Evolutionary conservation across 148 eudicot genomes (phyloP).

Genomic region (Silene uniflora): DNA sequence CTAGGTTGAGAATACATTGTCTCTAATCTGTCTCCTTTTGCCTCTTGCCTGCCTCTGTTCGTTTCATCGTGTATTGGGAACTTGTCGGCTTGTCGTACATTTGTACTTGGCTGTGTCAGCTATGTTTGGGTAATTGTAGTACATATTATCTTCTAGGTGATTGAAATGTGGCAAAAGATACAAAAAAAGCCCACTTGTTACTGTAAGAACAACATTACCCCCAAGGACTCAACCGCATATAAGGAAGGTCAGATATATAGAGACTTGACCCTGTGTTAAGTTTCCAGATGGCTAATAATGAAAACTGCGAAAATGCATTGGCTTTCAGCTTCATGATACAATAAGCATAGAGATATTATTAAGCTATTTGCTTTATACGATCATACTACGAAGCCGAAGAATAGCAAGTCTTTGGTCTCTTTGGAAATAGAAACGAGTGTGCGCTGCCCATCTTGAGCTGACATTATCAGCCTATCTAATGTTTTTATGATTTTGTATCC

Average conservation of each 20-base stretch:
- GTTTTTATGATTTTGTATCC: constrained; percentile 11
- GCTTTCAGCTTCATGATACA: neutral
- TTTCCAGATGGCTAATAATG: too few species aligned
- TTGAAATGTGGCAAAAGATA: neutral
- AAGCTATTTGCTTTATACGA: too few species aligned
- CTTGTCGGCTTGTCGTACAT: neutral
- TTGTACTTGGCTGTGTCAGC: neutral
- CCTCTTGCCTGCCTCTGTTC: neutral
- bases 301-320: too few species aligned
- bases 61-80: neutral
- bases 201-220: too few species aligned
- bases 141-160: neutral
- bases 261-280: too few species aligned
- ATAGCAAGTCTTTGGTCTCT: too few species aligned
- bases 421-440: neutral
- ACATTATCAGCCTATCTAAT: neutral
- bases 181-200: neutral
- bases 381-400: too few species aligned
- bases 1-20: neutral
- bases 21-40: neutral
- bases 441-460: constrained; percentile 5
- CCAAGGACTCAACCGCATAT: too few species aligned
- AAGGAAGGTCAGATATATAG: too few species aligned
- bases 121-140: constrained; percentile 6
- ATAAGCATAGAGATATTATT: neutral